A percentile compares a stretch with the other conserved stretches of the same genome.
These are phyloP conservation scores for Acephala macrosclerotiorum DNA, from an alignment of 2,329 filamentous ascomycete species.

Conservation along the genomic window DNA sequence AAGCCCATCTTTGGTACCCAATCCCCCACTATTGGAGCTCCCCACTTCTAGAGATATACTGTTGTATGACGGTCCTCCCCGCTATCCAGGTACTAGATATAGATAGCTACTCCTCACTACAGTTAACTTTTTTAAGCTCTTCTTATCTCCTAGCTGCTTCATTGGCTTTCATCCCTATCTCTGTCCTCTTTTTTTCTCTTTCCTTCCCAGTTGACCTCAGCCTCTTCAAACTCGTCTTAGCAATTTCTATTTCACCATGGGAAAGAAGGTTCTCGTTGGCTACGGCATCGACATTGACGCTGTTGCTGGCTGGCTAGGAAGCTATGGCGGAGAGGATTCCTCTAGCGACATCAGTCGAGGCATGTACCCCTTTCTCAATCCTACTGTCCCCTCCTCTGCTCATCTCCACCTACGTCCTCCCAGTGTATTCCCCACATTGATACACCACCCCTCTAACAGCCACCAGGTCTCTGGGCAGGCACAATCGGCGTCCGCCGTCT, in stretches of 20 bases:
- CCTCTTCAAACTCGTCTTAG: too few species aligned
- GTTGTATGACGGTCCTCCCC: conserved; percentile 8
- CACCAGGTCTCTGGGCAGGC: conserved; percentile 68
- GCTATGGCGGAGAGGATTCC: conserved; percentile 76
- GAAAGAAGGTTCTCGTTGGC: conserved; percentile 60
- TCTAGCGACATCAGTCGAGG: conserved; percentile 76
- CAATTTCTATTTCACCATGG: too few species aligned
- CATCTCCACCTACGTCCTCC: background rate
- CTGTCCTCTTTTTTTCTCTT: background rate
- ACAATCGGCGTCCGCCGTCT: conserved; percentile 70
- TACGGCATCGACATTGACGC: conserved; percentile 80
- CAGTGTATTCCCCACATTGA: background rate
- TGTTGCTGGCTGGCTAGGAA: conserved; percentile 79
- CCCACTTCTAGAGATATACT: conserved; percentile 25
- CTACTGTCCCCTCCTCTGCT: background rate
- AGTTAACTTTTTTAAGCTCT: conserved; percentile 8
- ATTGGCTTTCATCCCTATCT: background rate
- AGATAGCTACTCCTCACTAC: conserved; percentile 25
- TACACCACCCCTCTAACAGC: background rate
- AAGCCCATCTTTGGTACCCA: background rate
- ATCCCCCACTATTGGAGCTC: conserved; percentile 19
- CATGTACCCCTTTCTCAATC: conserved; percentile 38
- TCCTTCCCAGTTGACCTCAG: background rate
- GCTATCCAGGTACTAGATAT: conserved; percentile 21
- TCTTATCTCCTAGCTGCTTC: conserved; percentile 7